Conservation (phyloP, 2,329 filamentous ascomycete genomes). For the Arthrobotrys conoides region DNA sequence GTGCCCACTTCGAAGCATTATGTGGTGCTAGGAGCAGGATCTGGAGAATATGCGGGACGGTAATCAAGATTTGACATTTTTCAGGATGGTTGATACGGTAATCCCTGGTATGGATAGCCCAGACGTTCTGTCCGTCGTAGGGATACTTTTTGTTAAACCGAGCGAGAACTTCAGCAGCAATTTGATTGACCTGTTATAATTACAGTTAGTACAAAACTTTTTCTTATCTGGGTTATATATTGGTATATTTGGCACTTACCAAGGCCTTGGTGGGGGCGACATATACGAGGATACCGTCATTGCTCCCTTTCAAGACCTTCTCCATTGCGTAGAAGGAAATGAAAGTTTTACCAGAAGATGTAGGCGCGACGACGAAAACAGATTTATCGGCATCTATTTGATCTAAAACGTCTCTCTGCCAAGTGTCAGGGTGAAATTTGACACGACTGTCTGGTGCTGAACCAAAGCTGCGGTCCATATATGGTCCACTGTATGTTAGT, state of each 20-base stretch:
- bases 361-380: constrained; percentile 82
- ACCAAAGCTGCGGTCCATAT: constrained; percentile 81
- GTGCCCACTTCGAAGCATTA: constrained; percentile 78
- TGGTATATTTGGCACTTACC: constrained; percentile 64
- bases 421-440: constrained; percentile 80
- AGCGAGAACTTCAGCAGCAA: constrained; percentile 82
- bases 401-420: constrained; percentile 82
- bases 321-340: constrained; percentile 89
- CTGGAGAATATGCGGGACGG: constrained; percentile 82
- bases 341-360: constrained; percentile 85
- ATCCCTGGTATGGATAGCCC: constrained; percentile 83
- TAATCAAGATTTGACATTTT: constrained; percentile 82
- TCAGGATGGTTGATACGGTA: constrained; percentile 80
- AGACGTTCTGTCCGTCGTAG: constrained; percentile 77
- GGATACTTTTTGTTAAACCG: constrained; percentile 77
- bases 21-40: constrained; percentile 79
- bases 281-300: constrained; percentile 81
- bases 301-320: constrained; percentile 76
- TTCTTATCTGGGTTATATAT: background rate
- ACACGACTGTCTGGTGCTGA: constrained; percentile 78
- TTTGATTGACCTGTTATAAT: constrained; percentile 75
- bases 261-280: constrained; percentile 86
- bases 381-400: constrained; percentile 79
- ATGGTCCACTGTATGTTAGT: constrained; percentile 78
- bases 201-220: background rate